Evolutionary conservation across 257 asterid genomes (phyloP).

Genomic region (Mitragyna speciosa): DNA sequence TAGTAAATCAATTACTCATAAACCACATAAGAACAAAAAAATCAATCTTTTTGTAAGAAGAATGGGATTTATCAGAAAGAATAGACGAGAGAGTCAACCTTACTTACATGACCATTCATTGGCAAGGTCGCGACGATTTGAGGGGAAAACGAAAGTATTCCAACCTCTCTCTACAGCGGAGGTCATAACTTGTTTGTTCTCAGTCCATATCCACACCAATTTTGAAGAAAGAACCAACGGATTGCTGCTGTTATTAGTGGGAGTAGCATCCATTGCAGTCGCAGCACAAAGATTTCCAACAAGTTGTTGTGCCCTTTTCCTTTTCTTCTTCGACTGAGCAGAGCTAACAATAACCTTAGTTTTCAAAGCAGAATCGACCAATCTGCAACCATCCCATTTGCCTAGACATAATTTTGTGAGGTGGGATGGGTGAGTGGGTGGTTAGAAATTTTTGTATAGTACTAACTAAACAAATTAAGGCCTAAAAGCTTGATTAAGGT

Average conservation of each 20-base stretch:
- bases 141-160: constrained; percentile 63
- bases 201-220: constrained; percentile 85
- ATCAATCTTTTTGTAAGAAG: not conserved
- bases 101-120: constrained; percentile 72
- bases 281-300: not conserved
- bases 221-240: constrained; percentile 24
- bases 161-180: constrained; percentile 92
- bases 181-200: constrained; percentile 80
- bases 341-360: no score
- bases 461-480: not conserved
- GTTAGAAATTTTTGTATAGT: not conserved
- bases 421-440: no score
- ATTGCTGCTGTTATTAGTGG: no score
- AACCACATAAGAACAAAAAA: not conserved
- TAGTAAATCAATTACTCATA: no score
- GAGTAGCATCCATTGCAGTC: constrained; percentile 17
- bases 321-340: not conserved
- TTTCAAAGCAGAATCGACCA: not conserved
- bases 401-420: not conserved
- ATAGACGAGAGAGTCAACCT: no score
- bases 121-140: constrained; percentile 58
- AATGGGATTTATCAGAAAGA: not conserved
- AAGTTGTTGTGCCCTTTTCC: not conserved
- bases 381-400: constrained; percentile 11
- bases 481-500: not conserved